A percentile compares a stretch with the other conserved stretches of the same genome.
phyloP scores from a whole-genome alignment of 805 yeast genomes.

The Phaffomyces opuntiae region DNA sequence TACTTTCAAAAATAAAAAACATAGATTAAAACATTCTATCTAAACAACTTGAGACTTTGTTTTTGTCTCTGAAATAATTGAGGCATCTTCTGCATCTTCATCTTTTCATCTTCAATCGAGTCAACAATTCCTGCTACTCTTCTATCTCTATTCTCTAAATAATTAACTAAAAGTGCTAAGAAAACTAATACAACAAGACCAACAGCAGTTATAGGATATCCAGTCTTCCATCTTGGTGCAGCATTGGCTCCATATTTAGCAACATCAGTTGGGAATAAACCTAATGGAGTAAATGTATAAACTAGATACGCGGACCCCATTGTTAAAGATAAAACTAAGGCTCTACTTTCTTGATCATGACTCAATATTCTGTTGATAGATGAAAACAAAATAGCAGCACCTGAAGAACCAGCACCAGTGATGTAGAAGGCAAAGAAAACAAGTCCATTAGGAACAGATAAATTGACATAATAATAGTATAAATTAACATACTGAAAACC shows the following conservation, averaged over 20 bases:
- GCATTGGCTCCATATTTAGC: neutral
- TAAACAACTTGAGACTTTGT: too few relatives aligned
- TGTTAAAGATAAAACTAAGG: slow-evolving; percentile 35
- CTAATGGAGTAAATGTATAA: slow-evolving; percentile 1
- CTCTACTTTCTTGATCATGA: slow-evolving; percentile 43
- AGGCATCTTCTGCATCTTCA: too few relatives aligned
- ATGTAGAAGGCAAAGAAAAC: slow-evolving; percentile 52
- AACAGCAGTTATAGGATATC: slow-evolving; percentile 2
- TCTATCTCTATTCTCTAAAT: neutral
- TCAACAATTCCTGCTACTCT: neutral
- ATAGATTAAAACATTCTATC: too few relatives aligned
- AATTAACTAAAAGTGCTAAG: neutral
- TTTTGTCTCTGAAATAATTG: too few relatives aligned
- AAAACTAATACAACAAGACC: neutral
- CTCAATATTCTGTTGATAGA: slow-evolving; percentile 53
- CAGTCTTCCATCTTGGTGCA: slow-evolving; percentile 7
- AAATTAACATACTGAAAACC: slow-evolving; percentile 26
- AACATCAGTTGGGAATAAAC: slow-evolving; percentile 2
- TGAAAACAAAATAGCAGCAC: slow-evolving; percentile 49
- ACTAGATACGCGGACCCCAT: slow-evolving; percentile 21
- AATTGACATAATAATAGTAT: slow-evolving; percentile 44
- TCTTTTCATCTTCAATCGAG: too few relatives aligned
- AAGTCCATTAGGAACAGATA: slow-evolving; percentile 42
- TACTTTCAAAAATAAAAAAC: too few relatives aligned
- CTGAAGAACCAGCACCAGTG: slow-evolving; percentile 46